phyloP scores from a whole-genome alignment of 305 asterid genomes.

The Fraxinus platypoda region DNA sequence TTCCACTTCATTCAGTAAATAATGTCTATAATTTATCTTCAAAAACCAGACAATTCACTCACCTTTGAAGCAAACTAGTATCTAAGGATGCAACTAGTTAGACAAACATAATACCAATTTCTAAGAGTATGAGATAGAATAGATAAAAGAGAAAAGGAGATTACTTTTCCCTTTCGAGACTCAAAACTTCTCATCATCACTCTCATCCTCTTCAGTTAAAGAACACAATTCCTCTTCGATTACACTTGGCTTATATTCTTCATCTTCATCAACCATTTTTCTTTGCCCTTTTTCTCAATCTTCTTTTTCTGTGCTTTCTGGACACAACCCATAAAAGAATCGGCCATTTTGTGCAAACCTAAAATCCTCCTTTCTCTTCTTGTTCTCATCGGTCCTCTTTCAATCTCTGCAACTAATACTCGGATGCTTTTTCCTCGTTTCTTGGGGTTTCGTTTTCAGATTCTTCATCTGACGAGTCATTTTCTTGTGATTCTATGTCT shows the following conservation, averaged over 20 bases:
- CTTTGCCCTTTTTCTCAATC: constrained; percentile 43
- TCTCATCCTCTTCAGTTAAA: constrained; percentile 48
- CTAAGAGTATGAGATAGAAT: not conserved
- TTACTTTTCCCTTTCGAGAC: constrained; percentile 45
- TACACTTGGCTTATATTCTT: constrained; percentile 61
- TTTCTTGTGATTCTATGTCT: constrained; percentile 26
- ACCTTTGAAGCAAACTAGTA: too few species aligned
- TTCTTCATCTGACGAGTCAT: constrained; percentile 25
- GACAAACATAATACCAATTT: too few species aligned
- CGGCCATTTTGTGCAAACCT: constrained; percentile 68
- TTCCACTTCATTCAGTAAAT: too few species aligned
- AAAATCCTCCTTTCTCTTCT: constrained; percentile 68
- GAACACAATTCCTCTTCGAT: constrained; percentile 43
- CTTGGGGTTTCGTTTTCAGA: constrained; percentile 20
- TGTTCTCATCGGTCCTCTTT: constrained; percentile 74
- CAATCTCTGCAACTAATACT: constrained; percentile 66
- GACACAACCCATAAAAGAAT: constrained; percentile 44
- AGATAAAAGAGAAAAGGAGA: not conserved
- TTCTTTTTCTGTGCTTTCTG: constrained; percentile 36
- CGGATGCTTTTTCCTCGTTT: constrained; percentile 27
- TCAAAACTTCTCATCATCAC: constrained; percentile 33
- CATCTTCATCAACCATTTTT: constrained; percentile 63
- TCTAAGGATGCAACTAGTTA: too few species aligned
- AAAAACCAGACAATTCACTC: too few species aligned
- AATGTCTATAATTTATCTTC: too few species aligned